A percentile compares a stretch with the other conserved stretches of the same genome.
phyloP scores from a whole-genome alignment of 1,139 yeast species.

The Wickerhamiella infanticola region DNA sequence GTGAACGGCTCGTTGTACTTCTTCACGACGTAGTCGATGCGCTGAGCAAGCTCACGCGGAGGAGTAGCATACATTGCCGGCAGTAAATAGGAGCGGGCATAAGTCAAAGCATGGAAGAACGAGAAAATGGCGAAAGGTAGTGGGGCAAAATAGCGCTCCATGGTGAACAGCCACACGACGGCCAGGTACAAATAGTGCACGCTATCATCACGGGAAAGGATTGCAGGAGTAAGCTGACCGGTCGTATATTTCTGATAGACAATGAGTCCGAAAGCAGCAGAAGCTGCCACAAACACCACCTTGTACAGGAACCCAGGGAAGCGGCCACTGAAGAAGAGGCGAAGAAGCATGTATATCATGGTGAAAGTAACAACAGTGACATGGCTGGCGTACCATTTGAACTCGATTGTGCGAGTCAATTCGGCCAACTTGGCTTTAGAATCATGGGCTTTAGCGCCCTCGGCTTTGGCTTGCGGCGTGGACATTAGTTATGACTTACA shows the following conservation, averaged over 20 bases:
- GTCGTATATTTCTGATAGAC: conserved; percentile 37
- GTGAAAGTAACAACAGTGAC: conserved; percentile 43
- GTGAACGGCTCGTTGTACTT: conserved; percentile 56
- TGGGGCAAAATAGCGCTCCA: conserved; percentile 38
- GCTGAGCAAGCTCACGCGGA: conserved; percentile 28
- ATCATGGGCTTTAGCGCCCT: neutral
- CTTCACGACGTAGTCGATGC: conserved; percentile 40
- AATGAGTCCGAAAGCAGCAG: conserved; percentile 66
- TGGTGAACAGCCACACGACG: conserved; percentile 39
- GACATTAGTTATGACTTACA: neutral
- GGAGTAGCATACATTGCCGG: conserved; percentile 43
- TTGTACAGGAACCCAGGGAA: conserved; percentile 39
- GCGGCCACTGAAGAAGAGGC: conserved; percentile 23
- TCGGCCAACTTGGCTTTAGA: conserved; percentile 7
- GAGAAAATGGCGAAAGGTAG: conserved; percentile 58
- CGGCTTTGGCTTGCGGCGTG: neutral
- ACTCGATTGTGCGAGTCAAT: conserved; percentile 16
- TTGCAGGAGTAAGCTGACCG: conserved; percentile 20
- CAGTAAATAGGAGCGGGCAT: conserved; percentile 46
- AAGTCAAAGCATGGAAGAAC: conserved; percentile 55
- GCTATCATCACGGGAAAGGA: conserved; percentile 43
- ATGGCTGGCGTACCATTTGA: conserved; percentile 40
- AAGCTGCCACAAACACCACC: conserved; percentile 45
- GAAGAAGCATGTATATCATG: conserved; percentile 37
- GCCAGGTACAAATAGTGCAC: conserved; percentile 50